Evolutionary conservation across 192 early-diverging fungal species (phyloP), one percentile per base, ranked within the genome.

Genomic region (Powellomyces hirtus): DNA sequence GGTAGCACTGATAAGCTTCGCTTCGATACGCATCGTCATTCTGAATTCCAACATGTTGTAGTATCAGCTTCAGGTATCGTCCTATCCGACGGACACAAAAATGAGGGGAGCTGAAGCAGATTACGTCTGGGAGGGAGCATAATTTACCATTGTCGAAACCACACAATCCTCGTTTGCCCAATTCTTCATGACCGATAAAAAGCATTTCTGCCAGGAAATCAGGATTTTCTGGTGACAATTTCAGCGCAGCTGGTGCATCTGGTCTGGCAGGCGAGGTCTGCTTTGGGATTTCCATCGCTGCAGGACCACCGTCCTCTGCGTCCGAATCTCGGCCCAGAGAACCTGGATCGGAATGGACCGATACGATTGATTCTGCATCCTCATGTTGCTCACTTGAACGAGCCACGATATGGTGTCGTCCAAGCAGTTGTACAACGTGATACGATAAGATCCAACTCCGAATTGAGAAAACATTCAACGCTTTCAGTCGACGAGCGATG

Each of bases 1-100:
- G 76, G 49, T 86, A 88, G 49, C 86, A 88, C 64, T 90, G 89
- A 42, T 84, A 88, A 22, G 84, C 70, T 38, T 83, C 77, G 38
- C 44, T 46, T 5, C 50, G 62, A 20, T 29, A 52, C 14, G 42
- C 44, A 35, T 46, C 42, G 35, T 18, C 29, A 27, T 10, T n/a
- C 16, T 40, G 27, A 18, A 18, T 64, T 13, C 8, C 30, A 3
- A 8, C 5, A 16, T 49, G 40, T 2, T 22, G 46, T 14, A 64
- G 62, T 11, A 51, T 51, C 4, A 51, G 22, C 51, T 52, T 46
- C 26, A 64, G 35, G 40, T 50, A 40, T n/a, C 38, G 38, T 1
- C 53, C 53, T 56, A 16, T 16, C n/a, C n/a, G 11, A 42, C 11
- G 40, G n/a, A 42, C n/a, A n/a, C 40, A n/a, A 42, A 42, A 42